Percentiles rank a stretch among this genome's conserved stretches.
phyloP scores from a whole-genome alignment of 2,329 filamentous ascomycete genomes.

The Didymella pinodella region DNA sequence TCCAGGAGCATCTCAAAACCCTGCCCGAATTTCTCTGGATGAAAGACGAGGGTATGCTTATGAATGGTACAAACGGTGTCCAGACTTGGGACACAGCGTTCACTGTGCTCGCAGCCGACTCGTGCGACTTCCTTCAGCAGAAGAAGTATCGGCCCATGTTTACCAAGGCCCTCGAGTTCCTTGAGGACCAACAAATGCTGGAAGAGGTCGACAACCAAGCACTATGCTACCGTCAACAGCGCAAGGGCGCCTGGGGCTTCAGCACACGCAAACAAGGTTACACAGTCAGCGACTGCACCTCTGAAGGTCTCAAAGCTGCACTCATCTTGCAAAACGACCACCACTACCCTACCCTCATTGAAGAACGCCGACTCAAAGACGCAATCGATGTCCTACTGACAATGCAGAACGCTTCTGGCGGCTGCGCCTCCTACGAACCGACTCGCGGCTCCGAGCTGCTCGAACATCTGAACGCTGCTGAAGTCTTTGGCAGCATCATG shows the following conservation, averaged over 20 bases:
- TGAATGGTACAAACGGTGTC: slow-evolving; percentile 97
- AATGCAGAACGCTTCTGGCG: slow-evolving; percentile 87
- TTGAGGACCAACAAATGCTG: slow-evolving; percentile 90
- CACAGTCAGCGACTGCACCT: slow-evolving; percentile 92
- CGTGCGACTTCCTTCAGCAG: slow-evolving; percentile 79
- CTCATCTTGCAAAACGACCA: slow-evolving; percentile 82
- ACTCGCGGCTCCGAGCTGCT: slow-evolving; percentile 78
- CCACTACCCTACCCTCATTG: slow-evolving; percentile 73
- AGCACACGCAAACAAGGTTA: slow-evolving; percentile 94
- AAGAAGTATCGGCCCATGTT: slow-evolving; percentile 84
- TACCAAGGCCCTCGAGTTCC: slow-evolving; percentile 78
- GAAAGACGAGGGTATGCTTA: slow-evolving; percentile 89
- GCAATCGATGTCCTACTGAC: slow-evolving; percentile 89
- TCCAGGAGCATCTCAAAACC: slow-evolving; percentile 80
- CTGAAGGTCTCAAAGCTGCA: slow-evolving; percentile 86
- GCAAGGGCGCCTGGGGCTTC: slow-evolving; percentile 96
- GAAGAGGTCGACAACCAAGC: slow-evolving; percentile 81
- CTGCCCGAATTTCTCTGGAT: slow-evolving; percentile 91
- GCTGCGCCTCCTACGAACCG: slow-evolving; percentile 88
- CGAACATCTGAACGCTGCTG: slow-evolving; percentile 90
- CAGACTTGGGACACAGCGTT: slow-evolving; percentile 98
- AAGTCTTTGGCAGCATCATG: slow-evolving; percentile 98
- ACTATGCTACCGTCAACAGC: slow-evolving; percentile 84
- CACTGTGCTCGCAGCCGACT: slow-evolving; percentile 80
- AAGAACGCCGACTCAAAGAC: slow-evolving; percentile 81